phyloP scores from a whole-genome alignment of 345 rosid species.

The Gossypium ekmanianum region DNA sequence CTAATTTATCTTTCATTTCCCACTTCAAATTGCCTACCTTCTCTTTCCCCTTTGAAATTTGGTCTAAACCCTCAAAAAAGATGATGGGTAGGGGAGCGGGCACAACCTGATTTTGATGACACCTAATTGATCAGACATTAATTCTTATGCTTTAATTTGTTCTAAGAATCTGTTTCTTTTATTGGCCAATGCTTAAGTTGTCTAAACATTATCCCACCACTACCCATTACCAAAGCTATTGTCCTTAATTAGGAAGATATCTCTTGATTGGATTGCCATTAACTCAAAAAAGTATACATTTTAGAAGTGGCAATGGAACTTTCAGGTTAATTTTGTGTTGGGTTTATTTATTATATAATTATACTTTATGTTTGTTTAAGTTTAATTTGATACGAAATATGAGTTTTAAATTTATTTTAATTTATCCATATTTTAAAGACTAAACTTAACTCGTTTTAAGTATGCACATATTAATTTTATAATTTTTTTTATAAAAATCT shows the following conservation, averaged over 20 bases:
- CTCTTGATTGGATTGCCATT: background rate
- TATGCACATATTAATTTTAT: too few species aligned
- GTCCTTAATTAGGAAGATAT: background rate
- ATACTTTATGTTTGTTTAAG: too few species aligned
- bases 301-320: too few species aligned
- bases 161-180: background rate
- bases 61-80: conserved; percentile 4
- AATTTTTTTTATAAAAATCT: too few species aligned
- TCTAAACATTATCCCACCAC: background rate
- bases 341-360: too few species aligned
- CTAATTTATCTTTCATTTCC: conserved; percentile 7
- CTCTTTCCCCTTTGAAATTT: conserved; percentile 9
- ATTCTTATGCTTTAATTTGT: conserved; percentile 10
- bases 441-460: too few species aligned
- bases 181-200: background rate
- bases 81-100: too few species aligned
- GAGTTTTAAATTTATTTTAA: too few species aligned
- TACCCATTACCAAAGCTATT: background rate
- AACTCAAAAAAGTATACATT: background rate
- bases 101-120: background rate
- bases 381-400: rapidly evolving
- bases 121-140: background rate
- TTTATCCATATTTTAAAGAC: too few species aligned
- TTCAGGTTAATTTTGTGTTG: too few species aligned
- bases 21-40: conserved; percentile 15